Base-by-base conservation (phyloP, 2,329 filamentous ascomycete genomes). In the Stachybotrys elegans region DNA sequence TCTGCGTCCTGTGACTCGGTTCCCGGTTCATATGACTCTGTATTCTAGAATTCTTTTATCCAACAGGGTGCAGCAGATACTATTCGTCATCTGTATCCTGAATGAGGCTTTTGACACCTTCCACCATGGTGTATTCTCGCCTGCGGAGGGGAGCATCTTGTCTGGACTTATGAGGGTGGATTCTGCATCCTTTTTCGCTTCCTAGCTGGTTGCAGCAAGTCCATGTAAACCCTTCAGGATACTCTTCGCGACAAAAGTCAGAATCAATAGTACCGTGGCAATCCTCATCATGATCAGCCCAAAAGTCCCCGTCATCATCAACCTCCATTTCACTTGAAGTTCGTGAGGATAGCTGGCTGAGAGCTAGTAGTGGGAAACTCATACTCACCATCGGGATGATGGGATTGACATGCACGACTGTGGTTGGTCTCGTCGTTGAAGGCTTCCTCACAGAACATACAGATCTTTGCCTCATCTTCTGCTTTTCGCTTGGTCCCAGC, bases 251-350 rank as follows among this genome's bases (percentile, higher is more conserved):
- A 29, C 19, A 25, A 25, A n/a, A 25, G 22, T 29, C 19, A 14
- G 38, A 25, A 23, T 40, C 38, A 20, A 19, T 40, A 40, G 22
- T 19, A 25, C 38, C 38, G 14, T 19, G 19, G 5, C 22, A 22
- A 6, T 5, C 14, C 38, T 40, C 38, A 12, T 40, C 38, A 40
- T 40, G 27, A 23, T 40, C 38, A 13, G 38, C 38, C 38, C 22
- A 40, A 17, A 40, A 29, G 22, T 29, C 22, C 22, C 22, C 22
- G 14, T 40, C 38, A 25, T 29, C 23, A 40, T 29, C 22, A 17
- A 16, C 14, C 38, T 29, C 22, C 19, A 40, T 29, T n/a, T 29
- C 25, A n/a, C 9, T n/a, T 29, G n/a, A 29, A 8, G n/a, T 29
- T 29, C 25, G 8, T 29, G n/a, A 9, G 25, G 9, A 29, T 29